phyloP scores from a whole-genome alignment of 1,284 basidiomycete genomes.

The Phylloboletellus chloephorus region DNA sequence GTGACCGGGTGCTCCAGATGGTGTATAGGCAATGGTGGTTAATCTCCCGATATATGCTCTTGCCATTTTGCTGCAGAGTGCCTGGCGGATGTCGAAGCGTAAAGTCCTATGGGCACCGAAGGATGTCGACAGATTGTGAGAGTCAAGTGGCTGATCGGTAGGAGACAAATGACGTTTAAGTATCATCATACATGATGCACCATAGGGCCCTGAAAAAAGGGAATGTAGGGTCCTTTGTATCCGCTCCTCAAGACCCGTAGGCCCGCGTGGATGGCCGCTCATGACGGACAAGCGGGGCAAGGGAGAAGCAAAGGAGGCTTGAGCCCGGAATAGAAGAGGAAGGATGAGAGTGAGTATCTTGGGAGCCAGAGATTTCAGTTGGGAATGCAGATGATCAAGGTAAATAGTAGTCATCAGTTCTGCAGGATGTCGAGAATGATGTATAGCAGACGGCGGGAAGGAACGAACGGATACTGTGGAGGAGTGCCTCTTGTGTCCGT shows the following conservation, averaged over 20 bases:
- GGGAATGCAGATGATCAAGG: constrained; percentile 54
- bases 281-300: constrained; percentile 58
- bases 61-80: constrained; percentile 55
- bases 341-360: constrained; percentile 50
- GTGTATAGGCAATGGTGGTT: constrained; percentile 47
- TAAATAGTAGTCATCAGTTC: constrained; percentile 61
- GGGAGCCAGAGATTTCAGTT: constrained; percentile 53
- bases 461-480: constrained; percentile 29
- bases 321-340: constrained; percentile 64
- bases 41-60: constrained; percentile 56
- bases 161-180: constrained; percentile 47
- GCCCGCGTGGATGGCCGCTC: constrained; percentile 33
- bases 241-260: constrained; percentile 46
- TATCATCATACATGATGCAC: constrained; percentile 56
- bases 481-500: constrained; percentile 50
- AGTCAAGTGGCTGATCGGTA: constrained; percentile 19
- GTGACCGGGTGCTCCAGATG: constrained; percentile 52
- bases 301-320: constrained; percentile 57
- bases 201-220: constrained; percentile 60
- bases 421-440: constrained; percentile 41
- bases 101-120: constrained; percentile 64
- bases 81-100: constrained; percentile 57
- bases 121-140: constrained; percentile 32
- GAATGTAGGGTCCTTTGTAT: constrained; percentile 51
- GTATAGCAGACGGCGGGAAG: constrained; percentile 19